phyloP scores from a whole-genome alignment of 1,284 basidiomycete species.

The Ganoderma multipileum region DNA sequence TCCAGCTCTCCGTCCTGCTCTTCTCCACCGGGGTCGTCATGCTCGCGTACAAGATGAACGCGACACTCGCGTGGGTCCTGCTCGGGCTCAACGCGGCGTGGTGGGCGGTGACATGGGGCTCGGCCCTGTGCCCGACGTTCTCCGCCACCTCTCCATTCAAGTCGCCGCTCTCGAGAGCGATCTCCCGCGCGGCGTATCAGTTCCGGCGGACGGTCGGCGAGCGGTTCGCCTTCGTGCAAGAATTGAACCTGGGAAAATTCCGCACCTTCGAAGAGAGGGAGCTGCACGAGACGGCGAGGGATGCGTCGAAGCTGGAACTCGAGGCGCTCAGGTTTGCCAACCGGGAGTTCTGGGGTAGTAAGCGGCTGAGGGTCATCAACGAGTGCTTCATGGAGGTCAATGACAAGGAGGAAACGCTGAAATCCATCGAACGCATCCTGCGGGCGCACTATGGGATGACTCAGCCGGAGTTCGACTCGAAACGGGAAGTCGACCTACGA shows the following conservation, averaged over 20 bases:
- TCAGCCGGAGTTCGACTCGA: background rate
- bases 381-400: background rate
- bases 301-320: background rate
- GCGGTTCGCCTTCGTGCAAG: background rate
- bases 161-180: slow-evolving; percentile 16
- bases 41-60: slow-evolving; percentile 13
- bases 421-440: background rate
- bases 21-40: slow-evolving; percentile 18
- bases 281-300: background rate
- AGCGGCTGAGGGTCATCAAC: background rate
- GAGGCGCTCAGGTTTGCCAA: slow-evolving; percentile 5
- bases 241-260: background rate
- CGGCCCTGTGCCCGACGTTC: slow-evolving; percentile 16
- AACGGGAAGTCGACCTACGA: background rate
- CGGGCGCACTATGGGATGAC: background rate
- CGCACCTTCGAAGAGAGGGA: background rate
- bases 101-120: slow-evolving; percentile 11
- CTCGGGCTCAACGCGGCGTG: slow-evolving; percentile 9
- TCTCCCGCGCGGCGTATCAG: background rate
- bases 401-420: background rate
- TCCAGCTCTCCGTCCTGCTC: slow-evolving; percentile 21
- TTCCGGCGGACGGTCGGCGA: background rate
- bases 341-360: slow-evolving; percentile 3
- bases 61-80: slow-evolving; percentile 12
- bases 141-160: slow-evolving; percentile 14